Evolutionary conservation across 2,329 filamentous ascomycete species (phyloP), one percentile per base, ranked within the genome.

Genomic region (Scopulariopsis brevicaulis): DNA sequence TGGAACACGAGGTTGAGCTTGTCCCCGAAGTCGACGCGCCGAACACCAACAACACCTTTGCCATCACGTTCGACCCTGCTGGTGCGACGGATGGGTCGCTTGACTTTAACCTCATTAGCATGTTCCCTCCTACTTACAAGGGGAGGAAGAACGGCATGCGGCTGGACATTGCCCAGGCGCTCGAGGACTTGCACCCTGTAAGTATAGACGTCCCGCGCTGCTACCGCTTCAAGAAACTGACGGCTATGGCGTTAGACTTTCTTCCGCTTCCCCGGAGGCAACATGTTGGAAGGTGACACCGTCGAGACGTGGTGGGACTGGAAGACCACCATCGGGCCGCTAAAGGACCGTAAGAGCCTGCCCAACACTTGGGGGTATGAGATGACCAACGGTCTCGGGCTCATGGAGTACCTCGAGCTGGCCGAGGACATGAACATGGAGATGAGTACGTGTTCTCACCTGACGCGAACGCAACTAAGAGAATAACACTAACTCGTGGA

Each of bases 221-320:
- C 14, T 34, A 37, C 18, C 32, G 14, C 5, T 20, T 6, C 6
- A n/a, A 34, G 24, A 5, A 10, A 14, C 57, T 60, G 51, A 59
- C 53, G 4, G 14, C 15, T 22, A 28, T 11, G 28, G 34, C 32
- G 2, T 14, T 53, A 71, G 69, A 76, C 75, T n/a, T 79, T 86
- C 63, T 74, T 88, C 52, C 77, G 85, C 18, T 80, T 86, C 59
- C 84, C 85, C 0, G 85, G 85, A 6, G 84, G 83, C 10, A 85
- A 85, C 65, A 85, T 84, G 71, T 68, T 86, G 1, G 77, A 79
- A 64, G 77, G 77, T 0, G 64, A 69, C 53, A 73, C 69, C 25
- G 72, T 74, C 61, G 65, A 64, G 50, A 72, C 69, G 3, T 74
- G 68, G 64, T 80, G 77, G 77, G 71, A 79, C 63, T 80, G 77